Percentiles rank a stretch among this genome's conserved stretches.
phyloP scores from a whole-genome alignment of 495 filamentous ascomycete genomes.

The Aspergillus cristatus region DNA sequence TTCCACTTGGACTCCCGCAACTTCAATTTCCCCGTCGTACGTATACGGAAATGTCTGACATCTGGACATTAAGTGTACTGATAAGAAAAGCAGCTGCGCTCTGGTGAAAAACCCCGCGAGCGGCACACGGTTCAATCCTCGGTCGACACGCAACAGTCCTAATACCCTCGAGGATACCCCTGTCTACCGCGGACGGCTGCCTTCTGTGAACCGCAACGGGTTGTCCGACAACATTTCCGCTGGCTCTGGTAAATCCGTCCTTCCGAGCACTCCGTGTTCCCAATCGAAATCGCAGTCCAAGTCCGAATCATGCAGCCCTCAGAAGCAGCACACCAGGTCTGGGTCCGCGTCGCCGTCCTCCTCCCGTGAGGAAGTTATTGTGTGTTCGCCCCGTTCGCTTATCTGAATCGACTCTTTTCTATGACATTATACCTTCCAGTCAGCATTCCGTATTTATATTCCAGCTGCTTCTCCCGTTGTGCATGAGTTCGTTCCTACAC shows the following conservation, averaged over 20 bases:
- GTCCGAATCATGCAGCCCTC: conserved; percentile 21
- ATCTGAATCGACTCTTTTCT: conserved; percentile 3
- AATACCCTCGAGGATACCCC: conserved; percentile 24
- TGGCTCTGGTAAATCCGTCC: conserved; percentile 23
- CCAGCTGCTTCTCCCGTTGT: no score
- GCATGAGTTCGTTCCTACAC: no score
- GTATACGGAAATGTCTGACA: conserved; percentile 5
- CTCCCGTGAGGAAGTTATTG: conserved; percentile 23
- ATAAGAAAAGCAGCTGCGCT: conserved; percentile 23
- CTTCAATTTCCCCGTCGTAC: conserved; percentile 42
- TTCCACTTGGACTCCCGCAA: conserved; percentile 38
- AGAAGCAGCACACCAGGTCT: conserved; percentile 26
- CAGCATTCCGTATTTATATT: no score
- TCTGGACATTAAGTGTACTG: conserved; percentile 6
- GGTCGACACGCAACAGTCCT: conserved; percentile 22
- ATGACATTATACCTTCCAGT: no score
- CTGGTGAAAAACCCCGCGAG: conserved; percentile 25
- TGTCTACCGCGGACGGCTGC: conserved; percentile 15
- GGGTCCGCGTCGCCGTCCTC: conserved; percentile 27
- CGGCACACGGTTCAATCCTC: conserved; percentile 20
- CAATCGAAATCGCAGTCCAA: conserved; percentile 7
- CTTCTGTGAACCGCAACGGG: conserved; percentile 16
- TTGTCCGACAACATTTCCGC: conserved; percentile 24
- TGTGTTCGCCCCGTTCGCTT: conserved; percentile 15
- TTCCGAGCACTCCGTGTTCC: conserved; percentile 17